Percentiles rank a stretch among this genome's conserved stretches.
Evolutionary conservation across 805 yeast species (phyloP).

Genomic region (Candida golubevii): DNA sequence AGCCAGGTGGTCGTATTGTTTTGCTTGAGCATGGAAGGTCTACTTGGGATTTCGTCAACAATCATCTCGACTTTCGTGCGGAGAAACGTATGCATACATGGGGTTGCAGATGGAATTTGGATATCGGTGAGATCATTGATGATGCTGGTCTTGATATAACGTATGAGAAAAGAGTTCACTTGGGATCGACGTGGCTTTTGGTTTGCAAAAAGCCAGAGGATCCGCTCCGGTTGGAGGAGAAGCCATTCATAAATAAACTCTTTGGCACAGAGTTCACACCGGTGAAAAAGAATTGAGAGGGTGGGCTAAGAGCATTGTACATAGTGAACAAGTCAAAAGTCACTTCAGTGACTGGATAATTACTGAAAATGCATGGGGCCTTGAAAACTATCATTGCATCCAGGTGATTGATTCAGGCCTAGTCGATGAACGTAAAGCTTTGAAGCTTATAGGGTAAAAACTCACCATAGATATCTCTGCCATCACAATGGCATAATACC

Average conservation of each 20-base stretch:
- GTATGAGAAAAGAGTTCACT: slow-evolving; percentile 73
- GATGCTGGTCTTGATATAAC: slow-evolving; percentile 81
- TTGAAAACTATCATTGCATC: too few relatives aligned
- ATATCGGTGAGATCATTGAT: slow-evolving; percentile 82
- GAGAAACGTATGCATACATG: slow-evolving; percentile 79
- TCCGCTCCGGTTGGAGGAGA: slow-evolving; percentile 41
- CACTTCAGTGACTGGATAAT: too few relatives aligned
- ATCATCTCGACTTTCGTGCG: slow-evolving; percentile 76
- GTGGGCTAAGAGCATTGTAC: neutral
- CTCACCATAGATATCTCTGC: too few relatives aligned
- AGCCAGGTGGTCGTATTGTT: slow-evolving; percentile 87
- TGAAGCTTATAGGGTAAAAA: too few relatives aligned
- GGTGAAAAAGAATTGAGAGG: slow-evolving; percentile 18
- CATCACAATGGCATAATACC: too few relatives aligned
- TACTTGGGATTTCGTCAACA: slow-evolving; percentile 69
- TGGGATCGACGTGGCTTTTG: slow-evolving; percentile 90
- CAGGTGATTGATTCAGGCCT: too few relatives aligned
- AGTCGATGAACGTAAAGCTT: too few relatives aligned
- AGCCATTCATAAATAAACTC: slow-evolving; percentile 38
- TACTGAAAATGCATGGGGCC: too few relatives aligned
- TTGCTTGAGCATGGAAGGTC: slow-evolving; percentile 93
- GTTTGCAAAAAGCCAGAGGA: slow-evolving; percentile 75
- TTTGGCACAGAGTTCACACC: slow-evolving; percentile 34
- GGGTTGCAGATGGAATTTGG: slow-evolving; percentile 98
- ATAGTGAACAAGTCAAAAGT: too few relatives aligned